Evolutionary conservation across 2,329 filamentous ascomycete species (phyloP).

Genomic region (Xenoacremonium recifei): DNA sequence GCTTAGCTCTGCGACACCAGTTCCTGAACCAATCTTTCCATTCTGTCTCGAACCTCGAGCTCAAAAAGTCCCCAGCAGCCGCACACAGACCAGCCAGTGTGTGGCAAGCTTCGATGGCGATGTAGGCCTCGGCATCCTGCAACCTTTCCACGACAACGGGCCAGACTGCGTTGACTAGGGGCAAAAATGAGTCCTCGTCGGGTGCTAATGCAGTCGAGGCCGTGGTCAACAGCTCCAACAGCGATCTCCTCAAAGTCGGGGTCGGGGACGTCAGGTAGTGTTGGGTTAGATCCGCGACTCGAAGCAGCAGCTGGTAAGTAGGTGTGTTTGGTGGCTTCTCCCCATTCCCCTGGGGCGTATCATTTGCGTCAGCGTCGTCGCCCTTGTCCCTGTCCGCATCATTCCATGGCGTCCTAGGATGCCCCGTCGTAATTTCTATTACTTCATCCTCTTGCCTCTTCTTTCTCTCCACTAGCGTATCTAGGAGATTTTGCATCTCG

Average conservation of each 20-base stretch:
- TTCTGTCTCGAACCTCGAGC: conserved; percentile 69
- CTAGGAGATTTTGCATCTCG: conserved; percentile 45
- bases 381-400: conserved; percentile 32
- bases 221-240: conserved; percentile 74
- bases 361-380: conserved; percentile 33
- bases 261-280: conserved; percentile 88
- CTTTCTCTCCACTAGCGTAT: conserved; percentile 58
- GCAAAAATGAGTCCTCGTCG: conserved; percentile 82
- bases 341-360: conserved; percentile 32
- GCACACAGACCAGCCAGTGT: conserved; percentile 68
- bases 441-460: conserved; percentile 37
- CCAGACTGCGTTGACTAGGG: conserved; percentile 88
- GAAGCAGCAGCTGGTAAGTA: conserved; percentile 77
- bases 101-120: conserved; percentile 68
- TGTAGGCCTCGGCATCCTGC: conserved; percentile 64
- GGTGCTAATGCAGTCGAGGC: conserved; percentile 69
- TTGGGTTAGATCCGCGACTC: conserved; percentile 80
- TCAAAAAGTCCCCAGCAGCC: conserved; percentile 78
- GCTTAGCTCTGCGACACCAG: conserved; percentile 47
- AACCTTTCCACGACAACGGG: conserved; percentile 72
- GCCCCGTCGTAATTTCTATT: conserved; percentile 23
- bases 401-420: conserved; percentile 39
- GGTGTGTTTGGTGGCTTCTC: conserved; percentile 69
- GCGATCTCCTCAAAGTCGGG: conserved; percentile 70
- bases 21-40: conserved; percentile 58